Evolutionary conservation across 2,329 filamentous ascomycete species (phyloP).

Genomic region (Basipetospora chlamydospora): DNA sequence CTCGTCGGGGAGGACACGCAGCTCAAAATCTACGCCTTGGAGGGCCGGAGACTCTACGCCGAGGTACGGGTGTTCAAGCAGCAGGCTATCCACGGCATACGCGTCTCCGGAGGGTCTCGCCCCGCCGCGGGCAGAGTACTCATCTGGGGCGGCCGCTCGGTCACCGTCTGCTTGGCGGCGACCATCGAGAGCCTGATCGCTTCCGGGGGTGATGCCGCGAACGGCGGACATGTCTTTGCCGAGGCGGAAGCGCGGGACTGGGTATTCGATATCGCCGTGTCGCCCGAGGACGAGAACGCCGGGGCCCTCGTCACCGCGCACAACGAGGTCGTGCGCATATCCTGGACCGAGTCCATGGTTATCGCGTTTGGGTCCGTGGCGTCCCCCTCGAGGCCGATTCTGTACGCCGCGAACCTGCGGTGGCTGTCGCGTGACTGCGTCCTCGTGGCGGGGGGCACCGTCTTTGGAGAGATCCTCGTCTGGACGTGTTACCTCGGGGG

Average conservation of each 20-base stretch:
- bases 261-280: slow-evolving; percentile 55
- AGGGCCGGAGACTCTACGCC: slow-evolving; percentile 20
- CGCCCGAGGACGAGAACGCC: slow-evolving; percentile 23
- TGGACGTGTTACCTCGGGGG: slow-evolving; percentile 53
- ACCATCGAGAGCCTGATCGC: slow-evolving; percentile 11
- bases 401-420: slow-evolving; percentile 69
- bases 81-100: slow-evolving; percentile 64
- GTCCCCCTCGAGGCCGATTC: slow-evolving; percentile 62
- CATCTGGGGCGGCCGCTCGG: slow-evolving; percentile 54
- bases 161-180: slow-evolving; percentile 26
- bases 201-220: too few species aligned
- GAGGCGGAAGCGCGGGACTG: slow-evolving; percentile 46
- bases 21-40: slow-evolving; percentile 36
- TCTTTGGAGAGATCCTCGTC: slow-evolving; percentile 84
- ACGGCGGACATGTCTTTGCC: too few species aligned
- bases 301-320: slow-evolving; percentile 69
- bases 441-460: slow-evolving; percentile 75
- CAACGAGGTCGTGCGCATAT: slow-evolving; percentile 56
- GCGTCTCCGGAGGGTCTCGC: too few species aligned
- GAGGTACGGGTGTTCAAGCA: slow-evolving; percentile 41
- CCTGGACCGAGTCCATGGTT: slow-evolving; percentile 10
- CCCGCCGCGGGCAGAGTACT: slow-evolving; percentile 31
- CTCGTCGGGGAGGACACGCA: slow-evolving; percentile 46
- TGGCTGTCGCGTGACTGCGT: slow-evolving; percentile 45
- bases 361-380: slow-evolving; percentile 33